Base-by-base conservation (phyloP, 108 stramenopile species). In the Nannochloropsis gaditana region DNA sequence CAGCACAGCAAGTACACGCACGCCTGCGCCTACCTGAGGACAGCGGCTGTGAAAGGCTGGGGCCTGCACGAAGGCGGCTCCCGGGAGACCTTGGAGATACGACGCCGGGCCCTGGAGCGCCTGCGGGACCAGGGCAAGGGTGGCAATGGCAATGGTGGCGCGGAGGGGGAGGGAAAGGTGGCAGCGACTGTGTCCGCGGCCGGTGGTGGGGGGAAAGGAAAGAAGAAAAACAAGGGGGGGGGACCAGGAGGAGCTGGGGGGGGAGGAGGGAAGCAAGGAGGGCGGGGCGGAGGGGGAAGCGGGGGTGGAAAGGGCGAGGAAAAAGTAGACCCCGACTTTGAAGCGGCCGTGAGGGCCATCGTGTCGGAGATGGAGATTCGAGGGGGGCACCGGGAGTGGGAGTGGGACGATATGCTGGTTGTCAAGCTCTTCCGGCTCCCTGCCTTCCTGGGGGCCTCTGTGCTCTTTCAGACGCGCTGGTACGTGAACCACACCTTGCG, bases 61-160 rank as follows among this genome's bases (percentile, higher is more conserved):
- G 59, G 59, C 59, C 59, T 73, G 59, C 59, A 73, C 59, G 59
- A 73, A 73, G 59, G 59, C 3, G 59, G 59, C 19, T 73, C 59
- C 19, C 15, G 59, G 59, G 59, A 73, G 59, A 73, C 59, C 19
- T n/a, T 73, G 59, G 59, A 73, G 59, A 73, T 73, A 6, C 15
- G 59, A 6, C 15, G 59, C 19, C 15, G 59, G 59, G 59, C 59
- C 4, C 59, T 73, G n/a, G 59, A 73, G 59, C 59, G n/a, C 19
- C 19, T 73, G 4, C 15, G n/a, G 59, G 59, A 15, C 59, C 15
- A 73, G 59, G 59, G 19, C 59, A 73, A 73, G 19, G n/a, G 59
- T 3, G n/a, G 59, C n/a, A 73, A n/a, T 15, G 15, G 15, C n/a
- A 73, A 73, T 15, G 59, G 19, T n/a, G 59, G 59, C 19, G 59